These are phyloP conservation scores for Apophysomyces elegans DNA, from an alignment of 371 early-diverging fungal genomes.

Conservation along the genomic window DNA sequence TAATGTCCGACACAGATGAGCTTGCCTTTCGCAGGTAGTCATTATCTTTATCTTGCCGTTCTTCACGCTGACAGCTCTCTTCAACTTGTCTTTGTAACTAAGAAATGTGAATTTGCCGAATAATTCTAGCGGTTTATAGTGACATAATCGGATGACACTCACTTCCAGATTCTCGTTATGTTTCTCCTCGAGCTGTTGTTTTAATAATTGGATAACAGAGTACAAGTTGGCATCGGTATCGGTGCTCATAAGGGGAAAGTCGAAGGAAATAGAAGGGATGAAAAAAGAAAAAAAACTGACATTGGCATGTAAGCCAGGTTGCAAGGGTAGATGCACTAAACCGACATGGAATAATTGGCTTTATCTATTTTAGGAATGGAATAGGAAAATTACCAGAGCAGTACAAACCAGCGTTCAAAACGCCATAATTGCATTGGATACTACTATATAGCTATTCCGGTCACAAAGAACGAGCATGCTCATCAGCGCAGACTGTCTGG, in stretches of 20 bases:
- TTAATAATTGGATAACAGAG: neutral
- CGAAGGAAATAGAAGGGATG: neutral
- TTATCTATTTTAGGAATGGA: neutral
- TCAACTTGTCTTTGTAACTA: slow-evolving; percentile 12
- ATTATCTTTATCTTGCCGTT: slow-evolving; percentile 11
- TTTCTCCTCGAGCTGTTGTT: neutral
- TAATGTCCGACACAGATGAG: neutral
- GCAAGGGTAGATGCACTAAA: neutral
- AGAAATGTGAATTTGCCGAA: neutral
- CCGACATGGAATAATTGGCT: neutral
- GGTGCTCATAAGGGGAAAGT: neutral
- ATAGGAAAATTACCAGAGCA: no score
- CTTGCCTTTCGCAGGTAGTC: slow-evolving; percentile 13
- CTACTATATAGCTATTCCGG: no score
- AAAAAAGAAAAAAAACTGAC: neutral
- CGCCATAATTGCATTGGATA: no score
- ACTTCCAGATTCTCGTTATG: neutral
- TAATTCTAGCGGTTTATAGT: neutral
- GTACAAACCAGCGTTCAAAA: no score
- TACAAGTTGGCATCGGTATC: neutral
- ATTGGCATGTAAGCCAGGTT: neutral
- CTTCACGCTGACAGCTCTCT: slow-evolving; percentile 1
- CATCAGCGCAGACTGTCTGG: no score
- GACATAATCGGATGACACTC: neutral
- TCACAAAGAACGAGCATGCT: no score